Percentiles rank a stretch among this genome's conserved stretches.
phyloP scores from a whole-genome alignment of 192 early-diverging fungal genomes.

The Dissophora globulifera region DNA sequence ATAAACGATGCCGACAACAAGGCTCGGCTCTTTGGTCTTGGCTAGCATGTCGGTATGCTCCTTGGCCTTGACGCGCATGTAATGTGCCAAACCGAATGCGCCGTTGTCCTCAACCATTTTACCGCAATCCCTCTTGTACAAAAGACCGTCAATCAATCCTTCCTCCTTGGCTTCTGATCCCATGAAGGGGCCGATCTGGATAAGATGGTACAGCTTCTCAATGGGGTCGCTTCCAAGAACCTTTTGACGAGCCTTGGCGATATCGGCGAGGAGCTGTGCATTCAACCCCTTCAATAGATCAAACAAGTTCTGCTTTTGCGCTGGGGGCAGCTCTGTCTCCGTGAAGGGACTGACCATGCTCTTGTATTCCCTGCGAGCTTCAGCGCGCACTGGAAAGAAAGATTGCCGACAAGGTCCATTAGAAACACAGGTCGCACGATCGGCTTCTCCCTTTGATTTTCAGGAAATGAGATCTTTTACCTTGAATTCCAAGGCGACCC shows the following conservation, averaged over 20 bases:
- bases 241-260: slow-evolving; percentile 53
- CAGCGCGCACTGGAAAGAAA: slow-evolving; percentile 48
- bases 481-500: slow-evolving; percentile 65
- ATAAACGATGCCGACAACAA: slow-evolving; percentile 74
- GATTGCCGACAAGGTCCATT: no score
- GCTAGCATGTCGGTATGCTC: slow-evolving; percentile 33
- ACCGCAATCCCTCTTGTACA: slow-evolving; percentile 59
- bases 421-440: no score
- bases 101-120: slow-evolving; percentile 52
- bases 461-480: slow-evolving; percentile 4
- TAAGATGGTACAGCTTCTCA: slow-evolving; percentile 58
- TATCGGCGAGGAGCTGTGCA: slow-evolving; percentile 61
- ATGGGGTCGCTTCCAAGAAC: slow-evolving; percentile 41
- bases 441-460: no score
- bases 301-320: slow-evolving; percentile 67
- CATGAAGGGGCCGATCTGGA: slow-evolving; percentile 66
- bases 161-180: slow-evolving; percentile 58
- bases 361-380: slow-evolving; percentile 72
- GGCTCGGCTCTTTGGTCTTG: slow-evolving; percentile 39
- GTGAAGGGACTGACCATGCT: slow-evolving; percentile 62
- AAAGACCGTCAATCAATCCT: slow-evolving; percentile 64
- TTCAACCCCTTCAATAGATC: slow-evolving; percentile 65
- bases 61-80: slow-evolving; percentile 44
- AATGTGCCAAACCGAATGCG: slow-evolving; percentile 43
- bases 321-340: slow-evolving; percentile 59